A percentile compares a stretch with the other conserved stretches of the same genome.
Conservation (phyloP, 495 filamentous ascomycete species). For the Trichocladium antarcticum region DNA sequence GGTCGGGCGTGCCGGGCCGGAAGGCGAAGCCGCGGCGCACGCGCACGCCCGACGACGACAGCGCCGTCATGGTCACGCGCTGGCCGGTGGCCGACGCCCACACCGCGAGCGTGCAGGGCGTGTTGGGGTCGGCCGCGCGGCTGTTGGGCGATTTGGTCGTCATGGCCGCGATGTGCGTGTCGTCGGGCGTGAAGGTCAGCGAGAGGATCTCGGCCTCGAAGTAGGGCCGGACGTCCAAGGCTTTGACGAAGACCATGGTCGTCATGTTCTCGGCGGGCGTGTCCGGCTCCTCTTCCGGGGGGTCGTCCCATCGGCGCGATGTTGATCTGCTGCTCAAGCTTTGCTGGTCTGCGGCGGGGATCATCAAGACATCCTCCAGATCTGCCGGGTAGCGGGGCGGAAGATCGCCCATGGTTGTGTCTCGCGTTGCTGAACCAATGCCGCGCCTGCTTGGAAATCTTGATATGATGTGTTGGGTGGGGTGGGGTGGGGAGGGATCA, state of each 20-base stretch:
- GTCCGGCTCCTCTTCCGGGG: constrained; percentile 12
- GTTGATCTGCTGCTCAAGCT: constrained; percentile 2
- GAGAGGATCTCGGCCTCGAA: constrained; percentile 6
- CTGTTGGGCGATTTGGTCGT: constrained; percentile 1
- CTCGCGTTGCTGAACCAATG: background rate
- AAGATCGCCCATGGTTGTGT: constrained; percentile 5
- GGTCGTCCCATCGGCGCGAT: constrained; percentile 20
- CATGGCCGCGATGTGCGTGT: constrained; percentile 9
- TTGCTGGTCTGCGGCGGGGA: background rate
- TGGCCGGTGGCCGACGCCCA: background rate
- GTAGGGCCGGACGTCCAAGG: background rate
- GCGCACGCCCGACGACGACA: too few relatives aligned
- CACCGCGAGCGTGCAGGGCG: background rate
- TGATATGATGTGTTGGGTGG: too few relatives aligned
- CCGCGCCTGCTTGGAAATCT: background rate
- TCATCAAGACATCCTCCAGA: background rate
- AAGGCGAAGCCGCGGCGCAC: background rate
- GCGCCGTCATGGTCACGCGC: background rate
- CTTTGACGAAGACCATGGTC: constrained; percentile 14
- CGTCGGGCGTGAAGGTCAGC: constrained; percentile 10
- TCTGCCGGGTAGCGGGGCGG: background rate
- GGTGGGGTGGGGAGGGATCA: too few relatives aligned
- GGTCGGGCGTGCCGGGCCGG: background rate
- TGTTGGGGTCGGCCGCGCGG: background rate
- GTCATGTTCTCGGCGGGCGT: constrained; percentile 1